Percentiles rank a stretch among this genome's conserved stretches.
These are phyloP conservation scores for Chloris gayana DNA, from an alignment of 176 grass and related monocot species.

Conservation along the genomic window DNA sequence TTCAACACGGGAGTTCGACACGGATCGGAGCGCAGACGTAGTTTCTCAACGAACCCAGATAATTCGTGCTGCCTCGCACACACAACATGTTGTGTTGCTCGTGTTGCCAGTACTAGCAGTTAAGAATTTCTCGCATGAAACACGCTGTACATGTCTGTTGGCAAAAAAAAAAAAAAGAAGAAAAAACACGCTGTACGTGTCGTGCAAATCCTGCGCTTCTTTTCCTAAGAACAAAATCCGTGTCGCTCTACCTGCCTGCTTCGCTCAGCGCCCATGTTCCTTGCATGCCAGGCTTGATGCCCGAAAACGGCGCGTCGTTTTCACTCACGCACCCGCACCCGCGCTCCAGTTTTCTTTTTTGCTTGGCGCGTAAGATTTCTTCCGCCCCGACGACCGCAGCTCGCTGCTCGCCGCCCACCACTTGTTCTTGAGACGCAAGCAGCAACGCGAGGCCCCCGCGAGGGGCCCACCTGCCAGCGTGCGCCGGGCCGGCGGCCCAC, in stretches of 20 bases:
- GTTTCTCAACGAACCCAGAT: too few species aligned
- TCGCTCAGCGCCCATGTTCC: conserved; percentile 10
- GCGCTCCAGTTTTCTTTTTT: neutral
- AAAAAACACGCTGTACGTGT: too few species aligned
- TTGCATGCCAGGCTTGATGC: neutral
- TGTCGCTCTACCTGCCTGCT: neutral
- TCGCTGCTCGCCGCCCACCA: too few species aligned
- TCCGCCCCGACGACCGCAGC: neutral
- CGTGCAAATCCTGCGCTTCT: neutral
- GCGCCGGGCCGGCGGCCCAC: neutral
- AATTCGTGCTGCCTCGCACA: too few species aligned
- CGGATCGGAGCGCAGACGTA: too few species aligned
- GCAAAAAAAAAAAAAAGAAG: too few species aligned
- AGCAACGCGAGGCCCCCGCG: neutral
- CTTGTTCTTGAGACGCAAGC: conserved; percentile 17
- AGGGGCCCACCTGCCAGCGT: neutral
- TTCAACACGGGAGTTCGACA: neutral
- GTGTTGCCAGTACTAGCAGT: neutral
- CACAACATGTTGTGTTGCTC: neutral
- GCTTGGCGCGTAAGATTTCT: conserved; percentile 31
- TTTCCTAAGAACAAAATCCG: neutral
- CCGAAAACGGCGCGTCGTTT: conserved; percentile 20
- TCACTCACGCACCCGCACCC: neutral
- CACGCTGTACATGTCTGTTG: too few species aligned
- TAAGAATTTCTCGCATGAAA: neutral